Percentiles rank a stretch among this genome's conserved stretches.
phyloP scores from a whole-genome alignment of 345 rosid species.

The Citrus maxima region DNA sequence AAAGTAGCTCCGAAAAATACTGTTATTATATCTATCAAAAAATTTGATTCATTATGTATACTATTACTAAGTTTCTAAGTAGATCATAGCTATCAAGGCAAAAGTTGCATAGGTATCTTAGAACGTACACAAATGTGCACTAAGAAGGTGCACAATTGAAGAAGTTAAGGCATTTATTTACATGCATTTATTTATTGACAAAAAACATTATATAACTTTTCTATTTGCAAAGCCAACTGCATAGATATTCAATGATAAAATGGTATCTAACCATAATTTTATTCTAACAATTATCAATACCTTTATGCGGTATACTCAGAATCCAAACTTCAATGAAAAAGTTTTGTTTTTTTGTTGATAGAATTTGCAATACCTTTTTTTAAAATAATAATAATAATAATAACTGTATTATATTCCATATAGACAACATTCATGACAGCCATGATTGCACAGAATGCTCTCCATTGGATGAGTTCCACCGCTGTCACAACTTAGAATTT shows the following conservation, averaged over 20 bases:
- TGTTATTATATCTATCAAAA: too few relatives aligned
- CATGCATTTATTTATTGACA: not conserved
- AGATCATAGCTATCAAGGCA: not conserved
- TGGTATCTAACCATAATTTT: not conserved
- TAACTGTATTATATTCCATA: not conserved
- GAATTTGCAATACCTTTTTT: too few relatives aligned
- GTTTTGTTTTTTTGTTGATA: too few relatives aligned
- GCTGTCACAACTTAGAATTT: not conserved
- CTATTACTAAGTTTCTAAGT: not conserved
- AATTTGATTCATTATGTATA: too few relatives aligned
- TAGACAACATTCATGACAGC: not conserved
- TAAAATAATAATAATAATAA: too few relatives aligned
- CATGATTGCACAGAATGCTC: not conserved
- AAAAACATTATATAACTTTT: not conserved
- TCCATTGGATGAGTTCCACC: not conserved
- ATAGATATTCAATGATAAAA: not conserved
- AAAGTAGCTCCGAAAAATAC: too few relatives aligned
- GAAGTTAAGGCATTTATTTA: not conserved
- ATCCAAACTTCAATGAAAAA: not conserved
- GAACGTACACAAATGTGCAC: not conserved
- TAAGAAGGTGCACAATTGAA: not conserved
- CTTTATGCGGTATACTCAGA: not conserved
- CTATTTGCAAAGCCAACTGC: not conserved
- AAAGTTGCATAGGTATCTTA: not conserved
- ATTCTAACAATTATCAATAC: not conserved